Conservation (phyloP, 768 basidiomycete genomes). For the Suillus placidus region DNA sequence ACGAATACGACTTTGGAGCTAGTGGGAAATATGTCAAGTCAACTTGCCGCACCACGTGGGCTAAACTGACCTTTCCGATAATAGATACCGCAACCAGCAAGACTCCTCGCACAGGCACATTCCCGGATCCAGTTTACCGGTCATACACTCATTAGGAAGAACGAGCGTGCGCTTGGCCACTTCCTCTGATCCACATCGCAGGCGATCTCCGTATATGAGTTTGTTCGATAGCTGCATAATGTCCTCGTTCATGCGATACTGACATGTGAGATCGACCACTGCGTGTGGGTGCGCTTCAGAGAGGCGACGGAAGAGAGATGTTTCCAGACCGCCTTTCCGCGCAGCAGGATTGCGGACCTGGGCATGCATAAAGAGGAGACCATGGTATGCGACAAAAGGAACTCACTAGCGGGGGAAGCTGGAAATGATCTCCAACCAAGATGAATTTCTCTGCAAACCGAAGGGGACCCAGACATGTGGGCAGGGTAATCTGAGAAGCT, state of each 20-base stretch:
- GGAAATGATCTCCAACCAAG: slow-evolving; percentile 96
- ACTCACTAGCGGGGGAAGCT: slow-evolving; percentile 89
- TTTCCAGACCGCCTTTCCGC: slow-evolving; percentile 82
- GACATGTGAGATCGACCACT: slow-evolving; percentile 82
- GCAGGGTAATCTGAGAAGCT: slow-evolving; percentile 95
- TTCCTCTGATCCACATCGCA: slow-evolving; percentile 75
- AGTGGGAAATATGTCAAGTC: slow-evolving; percentile 2
- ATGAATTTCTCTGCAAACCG: slow-evolving; percentile 90
- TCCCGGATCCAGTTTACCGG: slow-evolving; percentile 39
- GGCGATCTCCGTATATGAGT: slow-evolving; percentile 78
- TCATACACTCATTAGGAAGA: slow-evolving; percentile 50
- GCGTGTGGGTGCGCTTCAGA: slow-evolving; percentile 86
- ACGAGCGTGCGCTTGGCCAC: slow-evolving; percentile 63
- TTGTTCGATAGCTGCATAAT: slow-evolving; percentile 92
- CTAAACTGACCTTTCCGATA: slow-evolving; percentile 60
- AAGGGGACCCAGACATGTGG: slow-evolving; percentile 92
- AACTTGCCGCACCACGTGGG: neutral
- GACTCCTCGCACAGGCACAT: slow-evolving; percentile 34
- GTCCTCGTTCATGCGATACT: slow-evolving; percentile 97
- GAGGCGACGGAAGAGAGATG: slow-evolving; percentile 86
- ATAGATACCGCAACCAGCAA: slow-evolving; percentile 75
- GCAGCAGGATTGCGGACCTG: slow-evolving; percentile 84
- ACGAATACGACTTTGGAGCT: slow-evolving; percentile 91
- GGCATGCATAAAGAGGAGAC: slow-evolving; percentile 1
- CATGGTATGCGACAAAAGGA: neutral